Conservation (phyloP, 2,329 filamentous ascomycete species). For the Rugonectria rugulosa region DNA sequence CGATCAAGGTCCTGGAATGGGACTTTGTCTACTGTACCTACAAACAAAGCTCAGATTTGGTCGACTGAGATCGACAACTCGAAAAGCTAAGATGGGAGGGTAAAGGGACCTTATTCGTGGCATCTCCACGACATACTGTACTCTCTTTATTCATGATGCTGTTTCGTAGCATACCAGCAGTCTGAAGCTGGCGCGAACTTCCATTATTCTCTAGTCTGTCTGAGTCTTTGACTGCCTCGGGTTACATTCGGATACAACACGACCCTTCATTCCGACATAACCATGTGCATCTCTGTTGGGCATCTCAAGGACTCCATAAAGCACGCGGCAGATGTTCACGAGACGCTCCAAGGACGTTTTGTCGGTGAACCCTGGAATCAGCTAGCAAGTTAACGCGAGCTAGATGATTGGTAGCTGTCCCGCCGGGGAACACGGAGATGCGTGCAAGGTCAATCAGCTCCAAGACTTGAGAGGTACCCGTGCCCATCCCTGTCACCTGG, state of each 20-base stretch:
- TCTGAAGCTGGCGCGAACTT: not conserved
- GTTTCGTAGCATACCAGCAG: not conserved
- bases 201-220: not conserved
- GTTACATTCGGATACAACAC: too few species aligned
- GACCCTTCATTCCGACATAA: not conserved
- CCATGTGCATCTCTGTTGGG: constrained; percentile 1
- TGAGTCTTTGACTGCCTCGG: not conserved
- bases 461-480: too few species aligned
- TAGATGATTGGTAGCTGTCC: constrained; percentile 9
- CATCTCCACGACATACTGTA: too few species aligned
- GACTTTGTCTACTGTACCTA: not conserved
- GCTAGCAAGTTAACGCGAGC: constrained; percentile 7
- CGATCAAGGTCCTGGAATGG: not conserved
- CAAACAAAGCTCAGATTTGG: constrained; percentile 8
- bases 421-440: constrained; percentile 14
- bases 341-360: not conserved
- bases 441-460: constrained; percentile 11
- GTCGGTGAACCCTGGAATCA: constrained; percentile 11
- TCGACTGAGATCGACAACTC: not conserved
- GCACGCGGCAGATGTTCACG: constrained; percentile 19
- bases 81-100: too few species aligned
- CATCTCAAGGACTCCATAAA: not conserved
- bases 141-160: too few species aligned
- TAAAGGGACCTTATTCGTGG: too few species aligned
- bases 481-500: too few species aligned